Conservation (phyloP, 78 protist genomes). For the Dictyostelium brefeldianum region DNA sequence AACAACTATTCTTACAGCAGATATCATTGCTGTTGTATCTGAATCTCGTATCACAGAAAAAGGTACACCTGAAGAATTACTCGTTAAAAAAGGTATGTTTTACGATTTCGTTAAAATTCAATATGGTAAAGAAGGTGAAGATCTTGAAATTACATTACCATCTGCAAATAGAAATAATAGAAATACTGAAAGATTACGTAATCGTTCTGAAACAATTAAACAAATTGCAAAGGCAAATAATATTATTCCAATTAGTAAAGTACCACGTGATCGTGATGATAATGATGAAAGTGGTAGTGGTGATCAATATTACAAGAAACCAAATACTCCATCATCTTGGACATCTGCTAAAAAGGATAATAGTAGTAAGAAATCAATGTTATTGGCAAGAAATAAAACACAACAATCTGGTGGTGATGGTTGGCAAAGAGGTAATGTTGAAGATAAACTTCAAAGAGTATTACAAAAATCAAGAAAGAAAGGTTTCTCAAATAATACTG, state of each 20-base stretch:
- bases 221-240: not conserved
- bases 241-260: not conserved
- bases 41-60: slow-evolving; percentile 81
- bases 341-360: slow-evolving; percentile 9
- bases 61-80: slow-evolving; percentile 80
- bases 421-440: slow-evolving; percentile 50
- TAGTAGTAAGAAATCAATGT: not conserved
- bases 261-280: not conserved
- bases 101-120: slow-evolving; percentile 70
- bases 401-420: not conserved
- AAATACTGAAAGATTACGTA: slow-evolving; percentile 9
- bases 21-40: slow-evolving; percentile 79
- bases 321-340: slow-evolving; percentile 19
- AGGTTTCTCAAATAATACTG: slow-evolving; percentile 52
- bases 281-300: not conserved
- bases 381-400: not conserved
- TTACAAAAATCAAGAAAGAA: slow-evolving; percentile 52
- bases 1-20: slow-evolving; percentile 88
- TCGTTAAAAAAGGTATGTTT: slow-evolving; percentile 38
- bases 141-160: slow-evolving; percentile 30
- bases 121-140: slow-evolving; percentile 61
- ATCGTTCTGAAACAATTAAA: slow-evolving; percentile 48
- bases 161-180: slow-evolving; percentile 2
- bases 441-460: slow-evolving; percentile 70
- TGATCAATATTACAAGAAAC: not conserved